Evolutionary conservation across 2,329 filamentous ascomycete species (phyloP), one percentile per base, ranked within the genome.

Genomic region (Curvularia spicifera): DNA sequence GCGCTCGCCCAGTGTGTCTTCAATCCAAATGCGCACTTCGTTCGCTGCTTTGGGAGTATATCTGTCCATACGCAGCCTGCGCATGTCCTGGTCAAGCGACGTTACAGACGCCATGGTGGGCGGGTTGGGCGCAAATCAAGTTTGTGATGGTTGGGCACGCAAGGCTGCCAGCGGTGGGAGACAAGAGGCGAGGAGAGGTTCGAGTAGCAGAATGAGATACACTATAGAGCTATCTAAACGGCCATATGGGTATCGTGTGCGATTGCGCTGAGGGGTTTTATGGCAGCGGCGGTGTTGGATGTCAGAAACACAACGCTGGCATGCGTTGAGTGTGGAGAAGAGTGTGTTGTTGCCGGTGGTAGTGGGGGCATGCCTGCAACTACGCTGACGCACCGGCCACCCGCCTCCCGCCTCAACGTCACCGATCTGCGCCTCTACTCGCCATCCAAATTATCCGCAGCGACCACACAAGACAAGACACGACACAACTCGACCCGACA

Each of bases 61-160:
- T 80, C 94, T 91, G 60, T 93, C 91, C 71, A 97, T 84, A 78
- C 95, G 93, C 84, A 98, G 79, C 77, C 89, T 93, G 84, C 91
- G 91, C 87, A 99, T 85, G 82, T 99, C 95, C 78, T 94, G 94
- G 80, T 98, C 95, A 60, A 99, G 83, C 63, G 92, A 97, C 64
- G 91, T 86, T 31, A 98, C 94, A 39, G 94, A 97, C 69, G 94
- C 93, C 94, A 98, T 98, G 66, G 59, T 57, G 60, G 62, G 39
- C 46, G 46, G 33, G 44, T 59, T 63, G 65, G 57, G 64, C 58
- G 57, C 61, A 56, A 64, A 56, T 56, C 33, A 47, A 18, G 29
- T 22, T 15, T 31, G 44, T 22, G 24, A 26, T 44, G 42, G 40
- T 44, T 44, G 42, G 42, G 42, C 42, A 28, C 51, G 42, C 33